Evolutionary conservation across 257 asterid species (phyloP), one percentile per base, ranked within the genome.

Genomic region (Henckelia pumila): DNA sequence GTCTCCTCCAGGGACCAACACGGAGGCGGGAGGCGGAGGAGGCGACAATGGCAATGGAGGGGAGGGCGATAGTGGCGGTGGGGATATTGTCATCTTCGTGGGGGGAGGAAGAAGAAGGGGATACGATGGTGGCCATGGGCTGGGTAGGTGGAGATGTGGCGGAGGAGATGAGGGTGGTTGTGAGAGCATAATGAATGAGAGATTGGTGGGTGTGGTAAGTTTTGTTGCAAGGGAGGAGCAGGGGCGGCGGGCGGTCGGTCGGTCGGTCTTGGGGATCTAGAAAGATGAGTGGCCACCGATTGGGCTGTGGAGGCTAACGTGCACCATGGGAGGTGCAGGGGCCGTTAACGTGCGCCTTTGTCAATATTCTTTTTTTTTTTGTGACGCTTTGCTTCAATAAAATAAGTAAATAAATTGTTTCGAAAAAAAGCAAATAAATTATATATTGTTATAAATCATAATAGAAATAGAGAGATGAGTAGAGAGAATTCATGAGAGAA

Each of bases 1-100:
- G 99, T 93, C 78, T 93, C 98, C 2, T 88, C 97, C 56, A 87
- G 90, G 22, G 98, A 90, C 98, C 98, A 93, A 70, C 98, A 93
- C 35, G 98, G 98, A 52, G 98, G 98, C 0, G 98, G 98, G 1
- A 93, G 80, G 49, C 98, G 94, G 66, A 95, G 95, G 87, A 57
- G 22, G 50, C 52, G 7, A 7, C 52, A 1, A 40, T 40, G 1
- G 91, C 83, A 50, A 69, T 47, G 49, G 86, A 57, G 20, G 92
- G 82, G 14, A 79, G 78, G 68, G 83, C 77, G 8, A 77, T 77
- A n/a, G 88, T 66, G 25, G 86, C 77, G 59, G 73, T 71, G 78
- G 84, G 76, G 86, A 81, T 62, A 67, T 55, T 61, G 80, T 72
- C 35, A 74, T 77, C 80, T 74, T 77, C 82, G 73, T 72, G 75